Base-by-base conservation (phyloP, 805 yeast species). In the Crinitomyces ghanaensis region DNA sequence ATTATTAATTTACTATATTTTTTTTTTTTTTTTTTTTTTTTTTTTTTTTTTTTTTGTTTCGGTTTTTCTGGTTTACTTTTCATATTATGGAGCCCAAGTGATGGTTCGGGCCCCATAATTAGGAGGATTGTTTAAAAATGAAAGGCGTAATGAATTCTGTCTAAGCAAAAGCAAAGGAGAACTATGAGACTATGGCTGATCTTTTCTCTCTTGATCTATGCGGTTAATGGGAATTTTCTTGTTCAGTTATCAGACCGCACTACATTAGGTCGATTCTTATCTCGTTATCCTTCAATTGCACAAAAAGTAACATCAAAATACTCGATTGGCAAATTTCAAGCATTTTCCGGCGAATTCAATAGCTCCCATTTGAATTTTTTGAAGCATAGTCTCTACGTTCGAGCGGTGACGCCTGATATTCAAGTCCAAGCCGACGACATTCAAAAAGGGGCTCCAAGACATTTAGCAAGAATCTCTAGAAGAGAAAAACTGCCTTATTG, bases 261-360 rank as follows among this genome's bases (percentile, higher is more conserved):
- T 12, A 38, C 35, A 14, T 29, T 50, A 26, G 35, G 35, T 6
- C 25, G 34, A 17, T 53, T 49, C 27, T 38, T 53, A n/a, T 34
- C 54, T 6, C 47, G 57, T 21, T 57, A 68, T 19, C 67, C 72
- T 46, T 55, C 67, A 33, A 51, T 70, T 40, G 59, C 65, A 24
- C 53, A 62, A 26, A 66, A 46, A 26, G 51, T 81, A 18, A 59
- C 63, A 8, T 63, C 66, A 35, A 60, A 69, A 8, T 73, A 73
- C 43, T 65, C 79, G 0, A 72, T 83, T 47, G 93, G 93, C 1
- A 65, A 64, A 15, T 78, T 81, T 49, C 72, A 69, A 42, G 93
- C 80, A 0, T 70, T 84, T 40, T 65, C 77, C 0, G 84, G 85
- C 1, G 66, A 44, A 65, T 35, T 71, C 77, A 49, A 60, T 75